Base-by-base conservation (phyloP, 2,329 filamentous ascomycete genomes). In the Hypomyces rosellus region DNA sequence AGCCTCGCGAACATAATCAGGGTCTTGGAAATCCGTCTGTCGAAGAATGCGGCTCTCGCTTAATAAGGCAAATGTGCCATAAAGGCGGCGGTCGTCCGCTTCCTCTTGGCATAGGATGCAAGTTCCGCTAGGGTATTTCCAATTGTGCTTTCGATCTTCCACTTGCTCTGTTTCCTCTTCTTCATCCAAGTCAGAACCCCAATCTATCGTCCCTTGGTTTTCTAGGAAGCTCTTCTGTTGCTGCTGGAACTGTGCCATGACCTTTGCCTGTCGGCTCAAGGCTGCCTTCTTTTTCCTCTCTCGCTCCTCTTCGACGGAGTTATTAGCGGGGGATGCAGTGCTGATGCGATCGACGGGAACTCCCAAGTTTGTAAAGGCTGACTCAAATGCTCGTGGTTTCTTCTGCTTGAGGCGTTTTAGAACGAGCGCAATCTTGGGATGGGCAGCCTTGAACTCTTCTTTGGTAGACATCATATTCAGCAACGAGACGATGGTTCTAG, bases 241-340 rank as follows among this genome's bases (percentile, higher is more conserved):
- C 64, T 96, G 87, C 65, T 97, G 93, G 69, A 99, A 96, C 63
- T 96, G 90, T 2, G 91, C 93, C 91, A 99, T 96, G 33, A 99
- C 89, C 62, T 84, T 87, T 2, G 91, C 91, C 68, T 97, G 91
- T 18, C 93, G 83, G 59, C 90, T 92, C 38, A 91, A 71, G 1
- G 93, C 93, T 47, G 92, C 88, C 68, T 88, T 87, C 75, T 96
- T 99, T 74, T 92, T 96, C 54, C 82, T 74, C 66, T 92, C 88
- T 14, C 82, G 80, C 62, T 92, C 88, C 57, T 86, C 86, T 52
- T 88, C 85, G 36, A 76, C 81, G 5, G 81, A 76, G 48, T 75
- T 78, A 49, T 75, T 78, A 13, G 87, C 87, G n/a, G 91, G 89
- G 1, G 89, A 93, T 4, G 84, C 84, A 4, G 88, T 90, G 57